phyloP scores from a whole-genome alignment of 1,284 basidiomycete species.

The Marasmius sp. region DNA sequence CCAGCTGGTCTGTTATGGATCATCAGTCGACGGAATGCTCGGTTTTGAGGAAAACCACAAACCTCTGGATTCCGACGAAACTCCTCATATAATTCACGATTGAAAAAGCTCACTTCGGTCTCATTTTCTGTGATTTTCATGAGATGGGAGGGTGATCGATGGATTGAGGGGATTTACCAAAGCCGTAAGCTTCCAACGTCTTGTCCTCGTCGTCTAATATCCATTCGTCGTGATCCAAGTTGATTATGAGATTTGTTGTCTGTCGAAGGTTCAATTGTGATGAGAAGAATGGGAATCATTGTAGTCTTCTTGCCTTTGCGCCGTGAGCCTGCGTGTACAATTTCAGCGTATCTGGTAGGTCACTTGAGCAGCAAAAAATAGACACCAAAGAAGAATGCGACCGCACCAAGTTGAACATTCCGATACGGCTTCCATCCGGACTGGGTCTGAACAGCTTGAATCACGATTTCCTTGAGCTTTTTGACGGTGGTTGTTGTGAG shows the following conservation, averaged over 20 bases:
- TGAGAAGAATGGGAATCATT: too few species aligned
- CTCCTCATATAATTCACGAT: slow-evolving; percentile 68
- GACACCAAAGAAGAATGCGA: slow-evolving; percentile 16
- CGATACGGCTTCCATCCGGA: slow-evolving; percentile 88
- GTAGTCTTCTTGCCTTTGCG: slow-evolving; percentile 63
- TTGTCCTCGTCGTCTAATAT: slow-evolving; percentile 71
- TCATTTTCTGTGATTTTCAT: slow-evolving; percentile 74
- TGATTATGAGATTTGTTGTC: slow-evolving; percentile 95
- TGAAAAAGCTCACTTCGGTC: slow-evolving; percentile 91
- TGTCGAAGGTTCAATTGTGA: slow-evolving; percentile 27
- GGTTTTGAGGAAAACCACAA: slow-evolving; percentile 3
- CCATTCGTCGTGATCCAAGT: slow-evolving; percentile 93
- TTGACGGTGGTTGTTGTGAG: slow-evolving; percentile 78
- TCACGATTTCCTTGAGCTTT: slow-evolving; percentile 69
- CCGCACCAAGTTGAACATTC: slow-evolving; percentile 62
- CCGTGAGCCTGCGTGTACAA: slow-evolving; percentile 94
- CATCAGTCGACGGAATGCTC: slow-evolving; percentile 4
- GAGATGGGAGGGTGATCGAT: neutral
- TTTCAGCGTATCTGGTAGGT: slow-evolving; percentile 80
- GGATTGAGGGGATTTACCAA: slow-evolving; percentile 52
- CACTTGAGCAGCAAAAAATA: slow-evolving; percentile 1
- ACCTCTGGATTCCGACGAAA: slow-evolving; percentile 87
- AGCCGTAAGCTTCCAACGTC: slow-evolving; percentile 65
- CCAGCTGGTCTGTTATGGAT: slow-evolving; percentile 46
- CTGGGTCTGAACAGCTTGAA: slow-evolving; percentile 72